These are phyloP conservation scores for Boletus edulis DNA, from an alignment of 768 basidiomycete species.

Conservation along the genomic window DNA sequence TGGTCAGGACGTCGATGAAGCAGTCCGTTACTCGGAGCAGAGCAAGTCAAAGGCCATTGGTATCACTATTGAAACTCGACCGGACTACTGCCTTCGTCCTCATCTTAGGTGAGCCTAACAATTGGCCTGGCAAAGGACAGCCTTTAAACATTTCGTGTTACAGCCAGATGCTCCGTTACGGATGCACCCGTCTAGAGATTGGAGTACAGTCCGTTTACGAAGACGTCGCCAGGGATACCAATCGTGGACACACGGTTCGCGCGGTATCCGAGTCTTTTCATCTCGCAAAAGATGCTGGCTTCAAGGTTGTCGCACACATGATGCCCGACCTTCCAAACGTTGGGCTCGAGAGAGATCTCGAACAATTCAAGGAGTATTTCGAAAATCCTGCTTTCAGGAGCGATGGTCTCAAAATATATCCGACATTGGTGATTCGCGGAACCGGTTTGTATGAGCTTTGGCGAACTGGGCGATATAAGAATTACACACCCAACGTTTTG, in stretches of 20 bases:
- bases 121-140: neutral
- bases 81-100: conserved; percentile 96
- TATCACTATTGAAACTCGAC: conserved; percentile 97
- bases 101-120: conserved; percentile 69
- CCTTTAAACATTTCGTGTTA: neutral
- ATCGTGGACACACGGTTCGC: conserved; percentile 97
- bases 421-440: conserved; percentile 95
- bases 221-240: conserved; percentile 98
- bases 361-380: conserved; percentile 99
- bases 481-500: conserved; percentile 98
- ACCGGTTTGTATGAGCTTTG: conserved; percentile 95
- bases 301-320: conserved; percentile 99
- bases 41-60: conserved; percentile 98
- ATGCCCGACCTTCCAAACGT: conserved; percentile 99
- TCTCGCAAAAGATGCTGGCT: conserved; percentile 96
- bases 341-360: conserved; percentile 94
- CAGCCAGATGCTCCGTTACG: conserved; percentile 98
- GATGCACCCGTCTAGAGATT: conserved; percentile 97
- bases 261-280: conserved; percentile 97
- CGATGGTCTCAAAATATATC: conserved; percentile 98
- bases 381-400: conserved; percentile 97
- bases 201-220: conserved; percentile 99
- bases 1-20: conserved; percentile 91
- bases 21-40: conserved; percentile 94
- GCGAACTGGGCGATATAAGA: conserved; percentile 97